Evolutionary conservation across 495 filamentous ascomycete genomes (phyloP).

Genomic region (Podospora comata): DNA sequence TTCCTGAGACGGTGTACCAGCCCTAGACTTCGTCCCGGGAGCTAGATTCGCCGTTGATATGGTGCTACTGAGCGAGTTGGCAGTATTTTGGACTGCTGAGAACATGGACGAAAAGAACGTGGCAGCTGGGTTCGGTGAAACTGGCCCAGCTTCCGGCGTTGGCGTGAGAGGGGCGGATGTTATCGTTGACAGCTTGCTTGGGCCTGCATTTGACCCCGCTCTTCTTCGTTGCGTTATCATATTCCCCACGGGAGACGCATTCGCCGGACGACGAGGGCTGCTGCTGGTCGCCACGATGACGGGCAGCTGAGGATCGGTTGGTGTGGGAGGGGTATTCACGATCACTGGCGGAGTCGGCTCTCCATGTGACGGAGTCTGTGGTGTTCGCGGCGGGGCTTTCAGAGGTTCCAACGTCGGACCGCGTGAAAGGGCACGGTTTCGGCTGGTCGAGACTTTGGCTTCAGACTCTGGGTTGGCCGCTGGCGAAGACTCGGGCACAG

Average conservation of each 20-base stretch:
- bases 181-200: slow-evolving; percentile 85
- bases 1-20: slow-evolving; percentile 34
- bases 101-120: slow-evolving; percentile 95
- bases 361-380: slow-evolving; percentile 43
- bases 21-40: slow-evolving; percentile 40
- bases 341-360: slow-evolving; percentile 47
- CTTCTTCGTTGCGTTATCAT: slow-evolving; percentile 65
- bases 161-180: slow-evolving; percentile 72
- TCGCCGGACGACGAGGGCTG: slow-evolving; percentile 34
- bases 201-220: slow-evolving; percentile 67
- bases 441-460: slow-evolving; percentile 16
- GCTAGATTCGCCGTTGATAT: slow-evolving; percentile 61
- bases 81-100: slow-evolving; percentile 89
- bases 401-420: slow-evolving; percentile 40
- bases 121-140: slow-evolving; percentile 39
- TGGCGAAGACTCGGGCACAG: not conserved
- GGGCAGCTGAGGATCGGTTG: slow-evolving; percentile 40
- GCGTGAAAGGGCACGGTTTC: slow-evolving; percentile 29
- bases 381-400: slow-evolving; percentile 39
- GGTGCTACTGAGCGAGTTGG: slow-evolving; percentile 76
- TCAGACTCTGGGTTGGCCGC: slow-evolving; percentile 12
- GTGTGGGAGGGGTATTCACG: slow-evolving; percentile 57
- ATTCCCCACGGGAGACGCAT: slow-evolving; percentile 53
- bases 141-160: slow-evolving; percentile 50
- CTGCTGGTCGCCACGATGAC: slow-evolving; percentile 23